Base-by-base conservation (phyloP, 192 early-diverging fungal genomes). In the Linnemannia elongata region DNA sequence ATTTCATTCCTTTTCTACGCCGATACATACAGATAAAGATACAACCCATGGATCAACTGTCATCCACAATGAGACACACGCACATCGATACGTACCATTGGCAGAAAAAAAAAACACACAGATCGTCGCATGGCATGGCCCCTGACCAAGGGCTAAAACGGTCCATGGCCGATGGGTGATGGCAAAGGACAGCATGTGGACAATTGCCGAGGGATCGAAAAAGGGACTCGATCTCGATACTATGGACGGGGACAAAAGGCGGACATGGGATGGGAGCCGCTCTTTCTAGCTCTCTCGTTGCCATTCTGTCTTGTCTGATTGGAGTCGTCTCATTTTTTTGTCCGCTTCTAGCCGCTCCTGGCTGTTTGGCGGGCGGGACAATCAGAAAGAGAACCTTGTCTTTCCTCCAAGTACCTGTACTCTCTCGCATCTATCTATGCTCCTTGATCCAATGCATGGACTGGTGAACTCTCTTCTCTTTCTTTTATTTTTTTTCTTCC, bases 61-160 rank as follows among this genome's bases (percentile, higher is more conserved):
- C 44, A 45, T 45, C 44, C 44, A 45, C 44, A 45, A 45, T 45
- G 44, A 13, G 9, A 20, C 20, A 52, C 22, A 52, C 49, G 6
- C 20, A 52, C 18, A 52, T 20, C 49, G 49, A 22, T 57, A 6
- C 27, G 27, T 27, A n/a, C 55, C 55, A 57, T 57, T 57, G 55
- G 55, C 55, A 57, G 24, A 57, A 10, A 57, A 57, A 52, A 15
- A 6, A 66, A 10, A 33, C 30, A 30, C 8, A 66, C 30, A 30
- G n/a, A 66, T 66, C 60, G 30, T 66, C 60, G 27, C n/a, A 66
- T 33, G 52, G 22, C 52, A 55, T 55, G 60, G 60, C 60, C 60
- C 27, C 33, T 30, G 60, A 9, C 27, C 27, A 66, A 35, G 60
- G 30, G 60, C 60, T 66, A 66, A 18, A 35, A 66, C 35, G 9